A percentile compares a stretch with the other conserved stretches of the same genome.
These are phyloP conservation scores for Solanum chacoense DNA, from an alignment of 305 asterid genomes.

Conservation along the genomic window DNA sequence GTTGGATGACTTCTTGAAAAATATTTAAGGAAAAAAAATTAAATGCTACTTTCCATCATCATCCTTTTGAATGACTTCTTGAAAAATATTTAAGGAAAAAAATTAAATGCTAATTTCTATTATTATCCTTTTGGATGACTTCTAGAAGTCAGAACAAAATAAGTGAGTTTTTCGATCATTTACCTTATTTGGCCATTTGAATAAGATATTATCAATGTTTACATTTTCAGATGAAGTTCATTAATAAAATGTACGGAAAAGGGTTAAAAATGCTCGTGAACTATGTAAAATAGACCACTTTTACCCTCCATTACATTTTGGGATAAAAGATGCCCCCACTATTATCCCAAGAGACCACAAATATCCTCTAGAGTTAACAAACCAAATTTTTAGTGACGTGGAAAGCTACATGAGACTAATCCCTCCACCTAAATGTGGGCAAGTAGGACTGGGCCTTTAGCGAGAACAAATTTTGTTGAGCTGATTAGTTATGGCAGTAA, in stretches of 20 bases:
- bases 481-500: not conserved
- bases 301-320: not conserved
- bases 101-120: not conserved
- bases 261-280: no score
- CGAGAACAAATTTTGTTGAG: not conserved
- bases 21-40: no score
- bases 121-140: no score
- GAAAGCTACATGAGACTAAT: not conserved
- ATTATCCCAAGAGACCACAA: not conserved
- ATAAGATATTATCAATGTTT: not conserved
- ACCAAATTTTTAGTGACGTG: not conserved
- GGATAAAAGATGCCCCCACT: not conserved
- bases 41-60: no score
- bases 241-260: not conserved
- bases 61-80: not conserved
- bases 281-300: not conserved
- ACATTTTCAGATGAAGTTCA: not conserved
- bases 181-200: not conserved
- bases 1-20: not conserved
- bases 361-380: no score
- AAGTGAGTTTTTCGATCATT: not conserved
- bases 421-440: not conserved
- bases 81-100: no score
- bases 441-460: not conserved
- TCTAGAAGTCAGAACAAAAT: not conserved